Evolutionary conservation across 2,329 filamentous ascomycete genomes (phyloP).

Genomic region (Talaromyces funiculosus): DNA sequence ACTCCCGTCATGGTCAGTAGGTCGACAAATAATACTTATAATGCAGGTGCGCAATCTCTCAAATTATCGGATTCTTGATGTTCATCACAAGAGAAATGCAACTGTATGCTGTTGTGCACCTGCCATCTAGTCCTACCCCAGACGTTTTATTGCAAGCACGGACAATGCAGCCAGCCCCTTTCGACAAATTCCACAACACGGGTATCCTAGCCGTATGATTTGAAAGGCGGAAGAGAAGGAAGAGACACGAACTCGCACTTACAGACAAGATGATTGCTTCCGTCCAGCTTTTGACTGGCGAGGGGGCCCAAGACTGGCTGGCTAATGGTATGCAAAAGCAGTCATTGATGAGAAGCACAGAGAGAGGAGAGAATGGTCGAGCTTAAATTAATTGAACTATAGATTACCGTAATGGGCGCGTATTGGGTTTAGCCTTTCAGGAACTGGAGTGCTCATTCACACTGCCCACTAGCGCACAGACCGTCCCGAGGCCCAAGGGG

Average conservation of each 20-base stretch:
- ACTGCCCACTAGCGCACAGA: neutral
- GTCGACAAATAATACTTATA: neutral
- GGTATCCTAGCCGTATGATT: neutral
- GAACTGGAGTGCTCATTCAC: neutral
- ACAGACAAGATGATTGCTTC: neutral
- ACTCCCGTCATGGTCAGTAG: neutral
- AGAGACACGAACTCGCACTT: neutral
- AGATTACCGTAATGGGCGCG: neutral
- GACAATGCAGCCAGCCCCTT: conserved; percentile 4
- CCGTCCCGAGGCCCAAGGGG: neutral
- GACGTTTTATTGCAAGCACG: conserved; percentile 5
- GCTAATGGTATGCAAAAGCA: neutral
- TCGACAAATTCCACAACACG: neutral
- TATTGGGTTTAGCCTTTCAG: conserved; percentile 1
- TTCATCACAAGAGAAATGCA: neutral
- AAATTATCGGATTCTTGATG: neutral
- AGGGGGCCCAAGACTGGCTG: neutral
- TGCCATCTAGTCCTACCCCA: neutral
- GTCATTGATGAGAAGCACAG: neutral
- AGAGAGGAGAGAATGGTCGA: neutral
- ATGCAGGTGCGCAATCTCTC: neutral
- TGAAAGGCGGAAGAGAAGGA: neutral
- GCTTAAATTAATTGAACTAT: neutral
- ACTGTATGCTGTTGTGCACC: neutral
- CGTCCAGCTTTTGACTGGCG: neutral